These are phyloP conservation scores for Exophiala sp. DNA, from an alignment of 2,329 filamentous ascomycete species.

Conservation along the genomic window DNA sequence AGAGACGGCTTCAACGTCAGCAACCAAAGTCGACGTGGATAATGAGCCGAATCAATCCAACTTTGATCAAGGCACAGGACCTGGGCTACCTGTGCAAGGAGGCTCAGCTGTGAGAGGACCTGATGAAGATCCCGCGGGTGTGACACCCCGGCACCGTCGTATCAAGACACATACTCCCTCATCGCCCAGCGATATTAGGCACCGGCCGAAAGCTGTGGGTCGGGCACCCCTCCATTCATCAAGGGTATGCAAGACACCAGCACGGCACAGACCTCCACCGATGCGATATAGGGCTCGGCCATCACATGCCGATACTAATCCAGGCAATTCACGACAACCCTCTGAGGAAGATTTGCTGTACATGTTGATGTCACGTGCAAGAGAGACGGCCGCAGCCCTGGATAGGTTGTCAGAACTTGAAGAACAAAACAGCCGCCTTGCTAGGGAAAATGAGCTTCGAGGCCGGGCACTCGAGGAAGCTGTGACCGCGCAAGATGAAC, in stretches of 20 bases:
- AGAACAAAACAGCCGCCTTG: slow-evolving; percentile 1
- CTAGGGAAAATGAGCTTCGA: slow-evolving; percentile 9
- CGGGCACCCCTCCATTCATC: neutral
- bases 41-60: neutral
- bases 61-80: neutral
- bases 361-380: slow-evolving; percentile 20
- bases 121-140: neutral
- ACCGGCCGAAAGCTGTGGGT: neutral
- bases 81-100: neutral
- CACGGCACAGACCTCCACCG: neutral
- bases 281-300: neutral
- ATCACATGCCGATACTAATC: neutral
- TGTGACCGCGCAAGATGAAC: slow-evolving; percentile 1
- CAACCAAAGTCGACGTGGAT: neutral
- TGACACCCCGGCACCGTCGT: neutral
- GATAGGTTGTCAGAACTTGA: slow-evolving; percentile 11
- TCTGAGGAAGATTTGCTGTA: slow-evolving; percentile 25
- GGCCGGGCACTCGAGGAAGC: slow-evolving; percentile 9
- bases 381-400: slow-evolving; percentile 5
- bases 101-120: neutral
- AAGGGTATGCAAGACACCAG: neutral
- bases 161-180: neutral
- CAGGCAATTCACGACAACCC: neutral
- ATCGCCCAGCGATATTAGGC: neutral
- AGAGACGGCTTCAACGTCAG: neutral